phyloP scores from a whole-genome alignment of 495 filamentous ascomycete species.

The Halenospora varia region DNA sequence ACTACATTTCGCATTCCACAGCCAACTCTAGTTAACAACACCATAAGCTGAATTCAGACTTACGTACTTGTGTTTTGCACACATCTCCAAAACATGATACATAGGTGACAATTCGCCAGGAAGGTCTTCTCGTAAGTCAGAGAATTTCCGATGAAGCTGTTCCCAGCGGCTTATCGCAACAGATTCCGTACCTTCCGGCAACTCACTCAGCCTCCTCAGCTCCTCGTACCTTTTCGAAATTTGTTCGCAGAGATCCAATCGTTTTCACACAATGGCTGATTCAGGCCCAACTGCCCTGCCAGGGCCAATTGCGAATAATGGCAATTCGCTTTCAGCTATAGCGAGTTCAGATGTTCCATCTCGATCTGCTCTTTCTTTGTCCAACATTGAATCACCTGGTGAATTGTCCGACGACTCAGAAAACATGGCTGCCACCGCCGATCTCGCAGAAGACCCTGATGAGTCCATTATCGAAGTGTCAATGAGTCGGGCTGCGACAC shows the following conservation, averaged over 20 bases:
- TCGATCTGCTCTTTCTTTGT: background rate
- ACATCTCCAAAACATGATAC: background rate
- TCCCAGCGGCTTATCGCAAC: background rate
- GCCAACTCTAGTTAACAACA: background rate
- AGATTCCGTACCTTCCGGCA: constrained; percentile 10
- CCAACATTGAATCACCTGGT: background rate
- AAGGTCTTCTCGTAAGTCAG: background rate
- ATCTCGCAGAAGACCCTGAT: constrained; percentile 42
- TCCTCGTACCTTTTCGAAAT: background rate
- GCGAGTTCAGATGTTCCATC: background rate
- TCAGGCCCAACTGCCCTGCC: background rate
- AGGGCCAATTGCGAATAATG: background rate
- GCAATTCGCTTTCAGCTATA: background rate
- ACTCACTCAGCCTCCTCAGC: background rate
- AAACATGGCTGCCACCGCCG: constrained; percentile 5
- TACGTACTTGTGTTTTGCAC: background rate
- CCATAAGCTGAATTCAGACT: background rate
- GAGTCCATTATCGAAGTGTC: constrained; percentile 70
- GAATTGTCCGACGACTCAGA: constrained; percentile 13
- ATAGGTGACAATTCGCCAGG: background rate
- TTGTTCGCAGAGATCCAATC: background rate
- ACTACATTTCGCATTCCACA: too few species aligned
- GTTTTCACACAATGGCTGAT: background rate
- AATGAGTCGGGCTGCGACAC: constrained; percentile 67
- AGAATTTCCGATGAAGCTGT: background rate